phyloP scores from a whole-genome alignment of 345 rosid genomes.

The Angophora floribunda region DNA sequence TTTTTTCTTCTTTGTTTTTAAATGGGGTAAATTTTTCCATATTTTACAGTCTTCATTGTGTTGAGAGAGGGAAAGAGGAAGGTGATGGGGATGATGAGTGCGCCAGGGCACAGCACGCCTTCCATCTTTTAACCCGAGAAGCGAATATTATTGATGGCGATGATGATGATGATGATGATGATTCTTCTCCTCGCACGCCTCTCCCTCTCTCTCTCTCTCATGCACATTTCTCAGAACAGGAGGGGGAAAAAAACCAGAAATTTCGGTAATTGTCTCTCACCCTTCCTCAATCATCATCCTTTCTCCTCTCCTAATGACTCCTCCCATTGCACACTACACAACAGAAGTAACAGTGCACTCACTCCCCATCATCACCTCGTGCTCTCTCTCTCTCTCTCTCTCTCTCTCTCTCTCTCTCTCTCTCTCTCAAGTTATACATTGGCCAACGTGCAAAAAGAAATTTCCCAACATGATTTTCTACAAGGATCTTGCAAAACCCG shows the following conservation, averaged over 20 bases:
- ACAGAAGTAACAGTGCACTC: not conserved
- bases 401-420: not conserved
- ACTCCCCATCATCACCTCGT: not conserved
- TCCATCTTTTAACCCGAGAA: slow-evolving; percentile 14
- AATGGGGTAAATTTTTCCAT: not conserved
- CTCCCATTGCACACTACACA: not conserved
- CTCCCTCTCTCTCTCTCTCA: slow-evolving; percentile 6
- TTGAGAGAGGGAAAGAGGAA: not conserved
- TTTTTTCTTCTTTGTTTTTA: not conserved
- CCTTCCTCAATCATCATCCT: not conserved
- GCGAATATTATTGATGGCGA: slow-evolving; percentile 2
- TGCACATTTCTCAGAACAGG: slow-evolving; percentile 2
- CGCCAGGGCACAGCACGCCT: slow-evolving; percentile 34
- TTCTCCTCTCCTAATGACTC: not conserved
- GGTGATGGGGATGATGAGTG: slow-evolving; percentile 28
- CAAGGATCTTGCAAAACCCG: not conserved
- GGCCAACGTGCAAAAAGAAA: not conserved
- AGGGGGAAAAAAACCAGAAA: not conserved
- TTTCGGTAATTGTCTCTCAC: slow-evolving; percentile 4
- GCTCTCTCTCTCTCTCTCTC: not conserved
- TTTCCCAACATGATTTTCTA: not conserved
- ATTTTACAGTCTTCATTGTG: not conserved
- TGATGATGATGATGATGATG: slow-evolving; percentile 6
- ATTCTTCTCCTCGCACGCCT: slow-evolving; percentile 23
- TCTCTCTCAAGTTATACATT: not conserved